Base-by-base conservation (phyloP, 306 rosid species). In the Vigna unguiculata region DNA sequence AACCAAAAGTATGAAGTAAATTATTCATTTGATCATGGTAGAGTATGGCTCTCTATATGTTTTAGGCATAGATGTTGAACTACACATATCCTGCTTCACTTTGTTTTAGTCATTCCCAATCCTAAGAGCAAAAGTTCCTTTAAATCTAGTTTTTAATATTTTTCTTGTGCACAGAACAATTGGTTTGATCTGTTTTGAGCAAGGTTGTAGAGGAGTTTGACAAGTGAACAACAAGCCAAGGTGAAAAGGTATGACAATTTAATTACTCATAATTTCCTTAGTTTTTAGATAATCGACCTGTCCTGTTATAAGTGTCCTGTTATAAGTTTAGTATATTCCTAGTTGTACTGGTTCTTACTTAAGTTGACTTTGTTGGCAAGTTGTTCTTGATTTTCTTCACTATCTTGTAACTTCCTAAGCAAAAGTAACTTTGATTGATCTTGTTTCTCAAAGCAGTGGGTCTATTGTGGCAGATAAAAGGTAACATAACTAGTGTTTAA, bases 121-220 rank as follows among this genome's bases (percentile, higher is more conserved):
- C n/a, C n/a, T n/a, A n/a, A n/a, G n/a, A n/a, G n/a, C n/a, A n/a
- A n/a, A n/a, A n/a, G n/a, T n/a, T n/a, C n/a, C n/a, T n/a, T n/a
- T n/a, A n/a, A n/a, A n/a, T n/a, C n/a, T n/a, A n/a, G n/a, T n/a
- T n/a, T n/a, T n/a, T n/a, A n/a, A n/a, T n/a, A n/a, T n/a, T n/a
- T n/a, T n/a, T 76, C 47, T 73, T 78, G 60, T 87, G 84, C 76
- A 68, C 83, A 88, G 57, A 69, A 78, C 91, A 95, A 97, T 64
- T 95, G 84, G 93, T 95, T 34, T 97, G 92, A 86, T 92, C 98
- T 53, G 89, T 95, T 74, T 78, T 95, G 75, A 95, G 82, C 71
- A 90, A 90, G 88, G 92, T 95, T 40, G 89, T 87, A 77, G 97
- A 90, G 85, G 93, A 95, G 86, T 91, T 92, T 76, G 96, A 92